Conservation (phyloP, 148 eudicot species). For the Beta vulgaris region DNA sequence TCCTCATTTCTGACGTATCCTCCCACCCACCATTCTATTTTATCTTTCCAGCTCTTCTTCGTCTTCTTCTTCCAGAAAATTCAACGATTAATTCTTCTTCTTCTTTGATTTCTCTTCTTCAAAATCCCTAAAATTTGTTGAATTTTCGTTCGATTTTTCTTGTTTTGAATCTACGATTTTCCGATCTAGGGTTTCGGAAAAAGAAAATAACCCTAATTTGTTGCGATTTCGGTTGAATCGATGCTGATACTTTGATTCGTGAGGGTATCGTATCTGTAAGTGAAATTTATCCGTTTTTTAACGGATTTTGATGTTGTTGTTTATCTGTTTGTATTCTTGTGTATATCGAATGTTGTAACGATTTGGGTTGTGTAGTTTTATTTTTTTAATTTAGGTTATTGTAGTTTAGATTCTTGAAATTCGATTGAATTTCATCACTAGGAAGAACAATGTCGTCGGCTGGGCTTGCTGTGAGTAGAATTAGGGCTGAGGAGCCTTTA, state of each 20-base stretch:
- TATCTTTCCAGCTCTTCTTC: neutral
- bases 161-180: neutral
- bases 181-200: neutral
- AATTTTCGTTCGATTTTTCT: neutral
- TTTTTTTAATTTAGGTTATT: neutral
- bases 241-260: slow-evolving; percentile 14
- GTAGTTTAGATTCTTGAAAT: slow-evolving; percentile 23
- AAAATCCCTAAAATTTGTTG: no score
- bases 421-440: slow-evolving; percentile 11
- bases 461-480: slow-evolving; percentile 60
- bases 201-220: neutral
- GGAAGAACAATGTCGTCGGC: slow-evolving; percentile 62
- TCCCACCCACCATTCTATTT: neutral
- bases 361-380: slow-evolving; percentile 6
- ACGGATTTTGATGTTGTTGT: neutral
- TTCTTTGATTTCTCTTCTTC: neutral
- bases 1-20: slow-evolving; percentile 11
- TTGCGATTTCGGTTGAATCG: neutral
- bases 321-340: slow-evolving; percentile 4
- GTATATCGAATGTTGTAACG: neutral
- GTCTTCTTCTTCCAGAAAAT: neutral
- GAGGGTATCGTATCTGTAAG: slow-evolving; percentile 19
- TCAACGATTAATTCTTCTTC: neutral
- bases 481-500: slow-evolving; percentile 41
- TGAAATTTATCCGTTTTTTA: neutral